These are phyloP conservation scores for Cenchrus americanus DNA, from an alignment of 176 grass and related monocot genomes.

Conservation along the genomic window DNA sequence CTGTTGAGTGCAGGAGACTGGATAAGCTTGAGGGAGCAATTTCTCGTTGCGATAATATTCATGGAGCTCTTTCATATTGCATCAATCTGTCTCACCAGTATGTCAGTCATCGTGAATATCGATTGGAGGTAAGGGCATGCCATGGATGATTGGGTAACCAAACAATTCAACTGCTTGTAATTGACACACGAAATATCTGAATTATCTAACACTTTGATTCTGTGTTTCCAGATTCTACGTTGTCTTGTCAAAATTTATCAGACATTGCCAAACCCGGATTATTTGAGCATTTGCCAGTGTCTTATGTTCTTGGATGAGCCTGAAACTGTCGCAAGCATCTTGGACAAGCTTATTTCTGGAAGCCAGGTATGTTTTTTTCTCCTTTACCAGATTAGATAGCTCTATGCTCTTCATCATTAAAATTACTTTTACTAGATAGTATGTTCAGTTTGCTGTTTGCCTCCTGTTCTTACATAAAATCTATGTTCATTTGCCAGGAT, in stretches of 20 bases:
- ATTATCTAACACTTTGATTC: slow-evolving; percentile 1
- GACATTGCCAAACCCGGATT: slow-evolving; percentile 71
- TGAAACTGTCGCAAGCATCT: slow-evolving; percentile 74
- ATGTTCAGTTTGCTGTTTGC: not conserved
- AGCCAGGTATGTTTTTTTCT: slow-evolving; percentile 49
- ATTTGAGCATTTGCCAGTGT: slow-evolving; percentile 84
- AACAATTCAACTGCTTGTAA: not conserved
- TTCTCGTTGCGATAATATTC: slow-evolving; percentile 70
- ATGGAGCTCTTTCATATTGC: slow-evolving; percentile 74
- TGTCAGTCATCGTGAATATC: slow-evolving; percentile 79
- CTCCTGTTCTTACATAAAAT: not conserved
- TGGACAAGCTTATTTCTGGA: slow-evolving; percentile 65
- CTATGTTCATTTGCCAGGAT: slow-evolving; percentile 55
- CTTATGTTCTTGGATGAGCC: slow-evolving; percentile 80
- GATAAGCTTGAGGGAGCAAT: slow-evolving; percentile 82
- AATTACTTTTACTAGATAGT: not conserved
- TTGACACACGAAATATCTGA: not conserved
- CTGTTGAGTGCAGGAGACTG: slow-evolving; percentile 80
- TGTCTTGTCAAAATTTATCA: slow-evolving; percentile 88
- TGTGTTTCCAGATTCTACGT: slow-evolving; percentile 65
- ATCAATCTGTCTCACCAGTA: slow-evolving; percentile 86
- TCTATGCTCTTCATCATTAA: not conserved
- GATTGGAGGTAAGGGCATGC: slow-evolving; percentile 65
- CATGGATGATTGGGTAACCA: slow-evolving; percentile 4
- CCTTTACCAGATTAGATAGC: not conserved